Conservation (phyloP, 1,139 yeast genomes). For the Hansenula lynferdii region DNA sequence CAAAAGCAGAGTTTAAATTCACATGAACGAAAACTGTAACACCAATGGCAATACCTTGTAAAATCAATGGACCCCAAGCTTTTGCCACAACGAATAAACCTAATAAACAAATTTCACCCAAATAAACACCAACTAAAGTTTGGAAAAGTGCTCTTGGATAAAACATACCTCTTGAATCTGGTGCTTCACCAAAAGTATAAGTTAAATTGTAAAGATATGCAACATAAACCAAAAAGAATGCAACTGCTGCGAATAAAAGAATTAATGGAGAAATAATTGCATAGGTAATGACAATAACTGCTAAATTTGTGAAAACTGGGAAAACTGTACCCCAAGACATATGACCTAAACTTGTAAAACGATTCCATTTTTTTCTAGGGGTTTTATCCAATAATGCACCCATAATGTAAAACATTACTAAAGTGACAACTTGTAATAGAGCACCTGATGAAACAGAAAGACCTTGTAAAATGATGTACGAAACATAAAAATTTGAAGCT, state of each 20-base stretch:
- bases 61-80: conserved; percentile 90
- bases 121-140: conserved; percentile 80
- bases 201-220: conserved; percentile 78
- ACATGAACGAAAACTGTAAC: conserved; percentile 65
- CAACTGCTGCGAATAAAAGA: conserved; percentile 62
- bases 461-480: conserved; percentile 76
- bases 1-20: conserved; percentile 58
- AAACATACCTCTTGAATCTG: conserved; percentile 78
- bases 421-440: conserved; percentile 69
- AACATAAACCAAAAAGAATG: conserved; percentile 67
- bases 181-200: conserved; percentile 59
- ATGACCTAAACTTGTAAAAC: conserved; percentile 58
- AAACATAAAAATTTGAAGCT: conserved; percentile 80
- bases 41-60: conserved; percentile 62
- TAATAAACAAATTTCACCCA: conserved; percentile 80
- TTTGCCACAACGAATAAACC: conserved; percentile 88
- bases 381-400: conserved; percentile 72
- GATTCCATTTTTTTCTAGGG: conserved; percentile 79
- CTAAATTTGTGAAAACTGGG: conserved; percentile 80
- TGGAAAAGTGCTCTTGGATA: conserved; percentile 88
- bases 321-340: conserved; percentile 86
- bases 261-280: conserved; percentile 78
- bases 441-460: conserved; percentile 76
- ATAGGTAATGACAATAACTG: conserved; percentile 74
- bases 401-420: conserved; percentile 64